phyloP scores from a whole-genome alignment of 306 rosid species.

The Lathyrus oleraceus region DNA sequence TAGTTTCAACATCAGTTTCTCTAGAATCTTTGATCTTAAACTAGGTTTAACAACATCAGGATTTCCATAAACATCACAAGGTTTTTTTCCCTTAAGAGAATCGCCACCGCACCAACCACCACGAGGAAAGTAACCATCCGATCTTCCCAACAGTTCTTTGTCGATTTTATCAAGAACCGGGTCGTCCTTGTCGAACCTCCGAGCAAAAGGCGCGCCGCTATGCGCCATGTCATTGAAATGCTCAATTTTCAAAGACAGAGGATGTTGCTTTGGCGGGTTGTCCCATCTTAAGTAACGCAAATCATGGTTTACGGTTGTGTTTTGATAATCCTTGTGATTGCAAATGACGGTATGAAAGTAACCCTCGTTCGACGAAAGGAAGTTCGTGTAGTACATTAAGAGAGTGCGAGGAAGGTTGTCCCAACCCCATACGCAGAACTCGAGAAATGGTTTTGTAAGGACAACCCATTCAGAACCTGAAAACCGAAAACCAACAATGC shows the following conservation, averaged over 20 bases:
- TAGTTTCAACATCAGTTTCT: constrained; percentile 68
- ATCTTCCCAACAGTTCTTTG: constrained; percentile 54
- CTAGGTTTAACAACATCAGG: constrained; percentile 64
- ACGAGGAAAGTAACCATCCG: constrained; percentile 55
- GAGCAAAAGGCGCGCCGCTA: constrained; percentile 78
- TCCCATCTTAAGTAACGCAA: constrained; percentile 76
- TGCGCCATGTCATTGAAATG: constrained; percentile 71
- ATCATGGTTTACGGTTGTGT: constrained; percentile 82
- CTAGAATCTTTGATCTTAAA: constrained; percentile 62
- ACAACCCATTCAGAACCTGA: constrained; percentile 82
- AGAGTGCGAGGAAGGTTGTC: constrained; percentile 92
- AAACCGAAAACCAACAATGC: constrained; percentile 8
- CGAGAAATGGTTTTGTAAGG: constrained; percentile 68
- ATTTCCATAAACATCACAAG: constrained; percentile 56
- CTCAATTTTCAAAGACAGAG: constrained; percentile 52
- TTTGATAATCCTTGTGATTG: constrained; percentile 90
- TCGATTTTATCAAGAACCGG: constrained; percentile 74
- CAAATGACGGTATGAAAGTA: constrained; percentile 89
- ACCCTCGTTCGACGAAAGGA: constrained; percentile 76
- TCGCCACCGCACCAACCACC: constrained; percentile 77
- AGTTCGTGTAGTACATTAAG: constrained; percentile 85
- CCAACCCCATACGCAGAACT: constrained; percentile 86
- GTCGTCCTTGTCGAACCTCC: constrained; percentile 56
- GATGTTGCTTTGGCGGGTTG: constrained; percentile 68
- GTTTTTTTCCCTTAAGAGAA: constrained; percentile 45